Base-by-base conservation (phyloP, 345 rosid species). In the Cochlearia excelsa region DNA sequence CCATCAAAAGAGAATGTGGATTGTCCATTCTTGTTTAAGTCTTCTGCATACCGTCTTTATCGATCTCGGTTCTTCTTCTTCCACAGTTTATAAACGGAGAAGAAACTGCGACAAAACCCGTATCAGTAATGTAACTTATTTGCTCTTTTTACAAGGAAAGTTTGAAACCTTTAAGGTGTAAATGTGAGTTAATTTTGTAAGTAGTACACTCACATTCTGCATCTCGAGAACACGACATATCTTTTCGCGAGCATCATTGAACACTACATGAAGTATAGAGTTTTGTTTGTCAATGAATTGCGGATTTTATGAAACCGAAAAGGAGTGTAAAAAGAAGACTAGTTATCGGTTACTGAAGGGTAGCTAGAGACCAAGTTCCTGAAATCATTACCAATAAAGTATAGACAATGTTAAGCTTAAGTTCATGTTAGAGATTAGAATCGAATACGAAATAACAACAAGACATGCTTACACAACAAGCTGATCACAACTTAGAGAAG, bases 41-140 rank as follows among this genome's bases (percentile, higher is more conserved):
- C 97, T 3, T 74, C 95, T 43, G 35, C 72, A 65, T 82, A 93
- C 1, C 46, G 40, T 82, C 59, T 37, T 71, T 71, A 7, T 42
- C 79, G 27, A 70, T 10, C 6, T 3, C 1, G 7, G 47, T 9
- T 6, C 1, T 1, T 7, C 2, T 16, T 48, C 99, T 95, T 51
- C 97, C 97, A 46, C 95, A 83, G 52, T 93, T 86, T 37, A 89
- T 89, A 56, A 81, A 89, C 71, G 87, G 69, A 28, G 87, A 81
- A 75, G 77, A 71, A 6, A 75, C 99, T 89, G 82, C 48, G 23
- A 30, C 29, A 26, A 67, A 26, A 28, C n/a, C 41, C 4, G 16
- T 7, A 50, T 41, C 30, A 10, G n/a, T 2, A 41, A 41, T 10
- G 3, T 41, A 2, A 41, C 44, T 41, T 4, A 3, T 41, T 41